phyloP scores from a whole-genome alignment of 1,284 basidiomycete genomes.

The Schizopora paradoxa region DNA sequence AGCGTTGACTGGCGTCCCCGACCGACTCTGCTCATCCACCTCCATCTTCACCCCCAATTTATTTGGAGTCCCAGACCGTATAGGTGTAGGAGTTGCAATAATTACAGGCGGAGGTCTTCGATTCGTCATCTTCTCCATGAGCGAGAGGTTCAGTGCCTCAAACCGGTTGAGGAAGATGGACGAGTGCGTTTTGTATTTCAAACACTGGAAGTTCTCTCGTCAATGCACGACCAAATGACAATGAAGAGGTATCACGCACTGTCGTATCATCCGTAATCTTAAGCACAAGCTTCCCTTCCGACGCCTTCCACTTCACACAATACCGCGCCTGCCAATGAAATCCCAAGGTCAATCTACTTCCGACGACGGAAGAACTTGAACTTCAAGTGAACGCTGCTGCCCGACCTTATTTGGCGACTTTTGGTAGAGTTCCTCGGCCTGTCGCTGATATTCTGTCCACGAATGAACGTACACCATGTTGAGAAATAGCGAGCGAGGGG shows the following conservation, averaged over 20 bases:
- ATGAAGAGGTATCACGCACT: slow-evolving; percentile 56
- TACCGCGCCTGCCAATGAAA: slow-evolving; percentile 65
- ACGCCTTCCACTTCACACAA: slow-evolving; percentile 81
- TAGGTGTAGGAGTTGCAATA: too few relatives aligned
- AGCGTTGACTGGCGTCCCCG: slow-evolving; percentile 4
- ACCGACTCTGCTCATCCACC: neutral
- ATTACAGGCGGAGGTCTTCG: slow-evolving; percentile 28
- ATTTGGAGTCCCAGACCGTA: slow-evolving; percentile 9
- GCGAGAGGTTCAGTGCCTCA: slow-evolving; percentile 79
- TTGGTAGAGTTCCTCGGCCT: slow-evolving; percentile 75
- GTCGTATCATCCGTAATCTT: slow-evolving; percentile 87
- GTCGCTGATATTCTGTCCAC: slow-evolving; percentile 83
- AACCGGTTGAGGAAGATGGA: slow-evolving; percentile 93
- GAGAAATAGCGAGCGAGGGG: too few relatives aligned
- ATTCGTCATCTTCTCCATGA: slow-evolving; percentile 83
- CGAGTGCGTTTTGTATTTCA: slow-evolving; percentile 92
- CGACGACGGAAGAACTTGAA: neutral
- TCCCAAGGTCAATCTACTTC: neutral
- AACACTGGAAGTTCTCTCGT: slow-evolving; percentile 51
- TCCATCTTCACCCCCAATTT: neutral
- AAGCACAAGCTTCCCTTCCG: slow-evolving; percentile 78
- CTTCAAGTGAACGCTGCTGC: slow-evolving; percentile 16
- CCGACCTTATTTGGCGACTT: slow-evolving; percentile 72
- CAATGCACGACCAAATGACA: slow-evolving; percentile 1
- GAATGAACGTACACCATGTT: slow-evolving; percentile 74